Evolutionary conservation across 169 alveolate species (phyloP), one percentile per base, ranked within the genome.

Genomic region (Plasmodium berghei): DNA sequence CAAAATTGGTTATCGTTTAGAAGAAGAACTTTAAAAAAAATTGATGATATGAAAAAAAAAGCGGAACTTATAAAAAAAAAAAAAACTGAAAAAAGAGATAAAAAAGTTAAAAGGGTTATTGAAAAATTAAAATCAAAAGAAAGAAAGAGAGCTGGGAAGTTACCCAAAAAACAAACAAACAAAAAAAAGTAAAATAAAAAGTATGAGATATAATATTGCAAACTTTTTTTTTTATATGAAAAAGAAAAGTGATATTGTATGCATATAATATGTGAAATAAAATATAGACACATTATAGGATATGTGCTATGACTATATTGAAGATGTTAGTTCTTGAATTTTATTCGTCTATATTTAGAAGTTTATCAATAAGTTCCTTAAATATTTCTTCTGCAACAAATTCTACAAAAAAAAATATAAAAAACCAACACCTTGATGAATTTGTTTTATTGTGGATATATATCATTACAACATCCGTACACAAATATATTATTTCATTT

Each of bases 11-110:
- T 83, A 61, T 20, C 77, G 5, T 83, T 83, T 64, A 66, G 90
- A 48, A 83, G 90, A 54, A 67, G 83, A 49, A 83, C 85, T 9
- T 62, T 83, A 24, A 83, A 83, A 67, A 83, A 83, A 83, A 83
- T 83, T 49, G 90, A 83, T 10, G 90, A 83, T 16, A 83, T 83
- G 90, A 83, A 83, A 72, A 71, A 83, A 55, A 83, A 83, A 49
- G 90, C 90, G 28, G 85, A 83, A 55, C 66, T 83, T 12, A 55
- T 83, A 20, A 83, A 83, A 72, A 83, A 66, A 52, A 71, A 54
- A 14, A 83, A 83, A 42, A 52, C 45, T 62, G 70, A 83, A 67
- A 83, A 83, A 55, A 56, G 90, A 34, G 90, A 83, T 67, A 62
- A 40, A 52, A 83, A 67, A 62, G 55, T 83, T 24, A 56, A 83